phyloP scores from a whole-genome alignment of 2,329 filamentous ascomycete genomes.

The Didymella sp. region DNA sequence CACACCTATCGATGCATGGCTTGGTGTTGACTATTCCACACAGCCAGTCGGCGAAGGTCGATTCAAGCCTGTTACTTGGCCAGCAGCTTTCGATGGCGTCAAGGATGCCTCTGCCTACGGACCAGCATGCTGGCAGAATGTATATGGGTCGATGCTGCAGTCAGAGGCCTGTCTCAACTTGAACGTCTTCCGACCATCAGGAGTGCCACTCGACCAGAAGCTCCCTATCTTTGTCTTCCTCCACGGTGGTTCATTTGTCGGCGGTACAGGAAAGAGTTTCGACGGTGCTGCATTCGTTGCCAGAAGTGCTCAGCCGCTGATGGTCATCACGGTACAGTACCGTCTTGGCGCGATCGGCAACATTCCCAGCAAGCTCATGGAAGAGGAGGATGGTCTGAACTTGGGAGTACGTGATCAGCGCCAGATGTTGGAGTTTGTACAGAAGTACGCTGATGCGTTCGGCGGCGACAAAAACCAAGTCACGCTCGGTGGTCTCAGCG shows the following conservation, averaged over 20 bases:
- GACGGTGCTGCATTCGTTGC: conserved; percentile 46
- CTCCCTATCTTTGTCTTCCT: conserved; percentile 43
- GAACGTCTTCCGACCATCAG: conserved; percentile 42
- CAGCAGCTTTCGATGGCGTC: conserved; percentile 51
- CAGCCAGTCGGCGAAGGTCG: conserved; percentile 50
- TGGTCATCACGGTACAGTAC: conserved; percentile 48
- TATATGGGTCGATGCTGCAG: conserved; percentile 37
- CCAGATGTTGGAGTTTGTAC: conserved; percentile 48
- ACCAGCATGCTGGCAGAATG: conserved; percentile 55
- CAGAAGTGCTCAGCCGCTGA: conserved; percentile 39
- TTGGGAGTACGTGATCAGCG: conserved; percentile 43
- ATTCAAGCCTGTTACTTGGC: conserved; percentile 53
- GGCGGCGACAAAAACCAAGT: conserved; percentile 51
- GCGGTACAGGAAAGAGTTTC: conserved; percentile 40
- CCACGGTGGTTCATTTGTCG: conserved; percentile 44
- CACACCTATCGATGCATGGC: conserved; percentile 55
- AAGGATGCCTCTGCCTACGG: conserved; percentile 52
- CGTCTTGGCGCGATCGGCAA: conserved; percentile 45
- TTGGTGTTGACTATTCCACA: conserved; percentile 58
- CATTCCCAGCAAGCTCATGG: conserved; percentile 44
- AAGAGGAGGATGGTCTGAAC: conserved; percentile 45
- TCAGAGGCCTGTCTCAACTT: conserved; percentile 47
- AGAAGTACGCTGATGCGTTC: conserved; percentile 49
- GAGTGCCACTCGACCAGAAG: conserved; percentile 35
- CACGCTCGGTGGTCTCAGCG: conserved; percentile 52